A percentile compares a stretch with the other conserved stretches of the same genome.
These are phyloP conservation scores for Cladophialophora bantiana DNA, from an alignment of 2,329 filamentous ascomycete species.

Conservation along the genomic window DNA sequence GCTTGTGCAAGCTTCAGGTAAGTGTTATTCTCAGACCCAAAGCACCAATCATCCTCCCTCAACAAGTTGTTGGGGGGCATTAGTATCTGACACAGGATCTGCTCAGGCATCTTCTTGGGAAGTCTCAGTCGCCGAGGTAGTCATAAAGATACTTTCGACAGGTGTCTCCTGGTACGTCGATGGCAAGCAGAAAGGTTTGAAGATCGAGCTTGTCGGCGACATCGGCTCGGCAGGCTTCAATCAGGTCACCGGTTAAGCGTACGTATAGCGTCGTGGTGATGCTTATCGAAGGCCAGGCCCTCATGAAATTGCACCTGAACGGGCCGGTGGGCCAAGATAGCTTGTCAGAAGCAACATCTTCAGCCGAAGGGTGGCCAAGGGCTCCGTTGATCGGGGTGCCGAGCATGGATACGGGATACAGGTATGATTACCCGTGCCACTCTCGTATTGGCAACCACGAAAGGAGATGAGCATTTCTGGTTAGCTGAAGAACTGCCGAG, in stretches of 20 bases:
- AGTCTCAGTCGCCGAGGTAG: slow-evolving; percentile 6
- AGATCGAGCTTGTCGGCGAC: slow-evolving; percentile 3
- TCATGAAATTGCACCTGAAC: background rate
- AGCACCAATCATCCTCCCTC: background rate
- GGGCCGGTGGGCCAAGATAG: background rate
- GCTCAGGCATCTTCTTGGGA: slow-evolving; percentile 13
- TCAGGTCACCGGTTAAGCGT: slow-evolving; percentile 2
- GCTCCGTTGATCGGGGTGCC: background rate
- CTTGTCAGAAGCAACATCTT: background rate
- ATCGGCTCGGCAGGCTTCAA: slow-evolving; percentile 4
- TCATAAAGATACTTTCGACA: slow-evolving; percentile 6
- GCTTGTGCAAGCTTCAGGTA: slow-evolving; percentile 27
- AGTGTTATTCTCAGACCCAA: background rate
- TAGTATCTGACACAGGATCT: slow-evolving; percentile 7
- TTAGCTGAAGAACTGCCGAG: background rate
- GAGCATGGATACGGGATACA: background rate
- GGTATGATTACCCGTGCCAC: background rate
- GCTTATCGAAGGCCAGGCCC: background rate
- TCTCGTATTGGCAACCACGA: background rate
- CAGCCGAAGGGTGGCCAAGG: background rate
- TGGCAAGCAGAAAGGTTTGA: slow-evolving; percentile 9
- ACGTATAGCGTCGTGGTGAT: background rate
- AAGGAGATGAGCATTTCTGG: background rate
- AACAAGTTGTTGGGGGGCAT: background rate
- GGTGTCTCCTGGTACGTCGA: slow-evolving; percentile 9